Evolutionary conservation across 2,329 filamentous ascomycete species (phyloP), one percentile per base, ranked within the genome.

Genomic region (Aspergillus novoparasiticus): DNA sequence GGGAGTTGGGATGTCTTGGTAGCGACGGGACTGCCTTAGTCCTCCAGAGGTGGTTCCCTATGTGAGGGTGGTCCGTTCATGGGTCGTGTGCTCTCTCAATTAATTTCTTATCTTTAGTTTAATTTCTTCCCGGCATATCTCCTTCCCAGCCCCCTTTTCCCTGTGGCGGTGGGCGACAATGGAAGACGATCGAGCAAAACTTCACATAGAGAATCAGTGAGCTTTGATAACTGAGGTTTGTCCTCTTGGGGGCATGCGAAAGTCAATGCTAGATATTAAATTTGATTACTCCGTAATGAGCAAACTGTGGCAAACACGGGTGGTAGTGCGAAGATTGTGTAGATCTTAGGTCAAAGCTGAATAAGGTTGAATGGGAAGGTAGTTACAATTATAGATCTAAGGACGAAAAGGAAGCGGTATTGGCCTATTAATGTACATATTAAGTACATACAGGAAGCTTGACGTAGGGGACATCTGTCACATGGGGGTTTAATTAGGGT

Each of bases 291-390:
- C 26, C 26, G 26, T 28, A 34, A 36, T 39, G 30, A 23, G 10
- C 19, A 54, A 21, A 12, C 32, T 23, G n/a, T 23, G 51, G 32
- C 32, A 55, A 55, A 55, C 32, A 55, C 32, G 51, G 51, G 32
- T 23, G 19, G 32, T 55, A 39, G 51, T 23, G 51, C 51, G 51
- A 36, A 4, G 21, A 54, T 4, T 12, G 12, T 36, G 51, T 21
- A 55, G 51, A 55, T 55, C 51, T 5, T 19, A 55, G 51, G 32
- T 19, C 51, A 55, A 55, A 39, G n/a, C 32, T 23, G 51, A 55
- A 16, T 55, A 55, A 55, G 34, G 51, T 54, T 54, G 51, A 26
- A 36, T 34, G 30, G 51, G 19, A 54, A 36, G 51, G n/a, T 23
- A 21, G 11, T 39, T 55, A 21, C 45, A 26, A 19, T 9, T 26